Evolutionary conservation across 2,329 filamentous ascomycete genomes (phyloP).

Genomic region (Phaeoacremonium minimum): DNA sequence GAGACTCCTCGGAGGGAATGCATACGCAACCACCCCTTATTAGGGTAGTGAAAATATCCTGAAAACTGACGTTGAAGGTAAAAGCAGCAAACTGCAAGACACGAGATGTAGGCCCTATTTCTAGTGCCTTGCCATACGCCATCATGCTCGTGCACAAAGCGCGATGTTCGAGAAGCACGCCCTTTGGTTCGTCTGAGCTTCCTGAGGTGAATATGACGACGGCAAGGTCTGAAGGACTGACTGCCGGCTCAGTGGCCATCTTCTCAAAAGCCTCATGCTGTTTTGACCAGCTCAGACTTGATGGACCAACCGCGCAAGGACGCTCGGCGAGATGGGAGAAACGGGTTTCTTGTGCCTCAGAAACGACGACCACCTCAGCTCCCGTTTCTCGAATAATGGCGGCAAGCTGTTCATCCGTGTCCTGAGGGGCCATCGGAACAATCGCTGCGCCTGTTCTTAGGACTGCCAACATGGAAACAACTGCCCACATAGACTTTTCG

Average conservation of each 20-base stretch:
- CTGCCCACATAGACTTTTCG: constrained; percentile 24
- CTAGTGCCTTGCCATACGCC: constrained; percentile 12
- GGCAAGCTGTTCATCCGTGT: constrained; percentile 27
- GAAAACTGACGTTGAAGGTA: constrained; percentile 47
- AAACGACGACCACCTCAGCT: constrained; percentile 8
- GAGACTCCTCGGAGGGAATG: constrained; percentile 45
- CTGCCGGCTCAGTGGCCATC: not conserved
- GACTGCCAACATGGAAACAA: constrained; percentile 24
- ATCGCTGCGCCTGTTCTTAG: constrained; percentile 25
- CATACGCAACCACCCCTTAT: constrained; percentile 57
- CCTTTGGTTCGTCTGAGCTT: constrained; percentile 43
- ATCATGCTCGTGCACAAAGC: constrained; percentile 11
- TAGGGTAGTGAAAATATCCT: constrained; percentile 48
- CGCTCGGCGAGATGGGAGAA: constrained; percentile 2
- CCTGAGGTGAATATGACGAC: constrained; percentile 48
- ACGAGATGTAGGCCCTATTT: not conserved
- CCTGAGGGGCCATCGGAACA: constrained; percentile 26
- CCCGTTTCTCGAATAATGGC: constrained; percentile 24
- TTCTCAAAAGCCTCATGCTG: not conserved
- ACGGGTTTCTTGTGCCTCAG: constrained; percentile 2
- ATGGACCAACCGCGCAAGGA: too few species aligned
- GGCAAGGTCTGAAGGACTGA: constrained; percentile 3
- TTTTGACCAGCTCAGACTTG: too few species aligned
- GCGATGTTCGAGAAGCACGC: constrained; percentile 1
- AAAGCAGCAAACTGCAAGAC: constrained; percentile 47